phyloP scores from a whole-genome alignment of 2,329 filamentous ascomycete genomes.

The Pezicula neosporulosa region DNA sequence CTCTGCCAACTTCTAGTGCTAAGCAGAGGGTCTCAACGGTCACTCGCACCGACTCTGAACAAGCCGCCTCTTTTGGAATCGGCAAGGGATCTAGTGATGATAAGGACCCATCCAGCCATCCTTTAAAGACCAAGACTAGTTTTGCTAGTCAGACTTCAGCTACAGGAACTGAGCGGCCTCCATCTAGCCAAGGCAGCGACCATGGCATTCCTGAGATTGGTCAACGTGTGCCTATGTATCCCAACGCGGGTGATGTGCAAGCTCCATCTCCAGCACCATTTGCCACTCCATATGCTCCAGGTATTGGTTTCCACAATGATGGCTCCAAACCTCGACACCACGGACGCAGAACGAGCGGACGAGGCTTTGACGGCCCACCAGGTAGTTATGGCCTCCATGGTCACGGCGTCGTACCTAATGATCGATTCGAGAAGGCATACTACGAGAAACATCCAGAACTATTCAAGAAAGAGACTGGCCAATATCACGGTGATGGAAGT shows the following conservation, averaged over 20 bases:
- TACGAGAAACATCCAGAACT: slow-evolving; percentile 89
- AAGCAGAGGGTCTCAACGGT: slow-evolving; percentile 80
- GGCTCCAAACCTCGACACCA: slow-evolving; percentile 53
- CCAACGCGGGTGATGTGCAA: slow-evolving; percentile 90
- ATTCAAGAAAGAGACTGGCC: slow-evolving; percentile 63
- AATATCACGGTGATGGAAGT: slow-evolving; percentile 54
- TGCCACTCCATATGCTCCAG: slow-evolving; percentile 18
- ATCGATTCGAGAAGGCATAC: slow-evolving; percentile 88
- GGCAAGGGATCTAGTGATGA: slow-evolving; percentile 62
- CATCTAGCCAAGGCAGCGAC: slow-evolving; percentile 63
- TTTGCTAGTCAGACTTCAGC: slow-evolving; percentile 43
- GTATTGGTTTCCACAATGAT: slow-evolving; percentile 50
- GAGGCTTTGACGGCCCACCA: slow-evolving; percentile 70
- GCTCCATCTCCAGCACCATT: slow-evolving; percentile 77
- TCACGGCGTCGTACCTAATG: slow-evolving; percentile 71
- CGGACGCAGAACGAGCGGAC: slow-evolving; percentile 67
- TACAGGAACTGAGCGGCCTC: slow-evolving; percentile 43
- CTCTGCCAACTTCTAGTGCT: slow-evolving; percentile 74
- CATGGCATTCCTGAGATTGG: slow-evolving; percentile 92
- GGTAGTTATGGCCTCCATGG: slow-evolving; percentile 93
- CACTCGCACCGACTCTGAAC: slow-evolving; percentile 86
- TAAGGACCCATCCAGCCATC: slow-evolving; percentile 43
- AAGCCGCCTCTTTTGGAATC: slow-evolving; percentile 80
- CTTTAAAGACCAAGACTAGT: slow-evolving; percentile 61
- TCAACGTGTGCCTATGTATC: slow-evolving; percentile 89